Base-by-base conservation (phyloP, 2,329 filamentous ascomycete species). In the Penicillium sp. region DNA sequence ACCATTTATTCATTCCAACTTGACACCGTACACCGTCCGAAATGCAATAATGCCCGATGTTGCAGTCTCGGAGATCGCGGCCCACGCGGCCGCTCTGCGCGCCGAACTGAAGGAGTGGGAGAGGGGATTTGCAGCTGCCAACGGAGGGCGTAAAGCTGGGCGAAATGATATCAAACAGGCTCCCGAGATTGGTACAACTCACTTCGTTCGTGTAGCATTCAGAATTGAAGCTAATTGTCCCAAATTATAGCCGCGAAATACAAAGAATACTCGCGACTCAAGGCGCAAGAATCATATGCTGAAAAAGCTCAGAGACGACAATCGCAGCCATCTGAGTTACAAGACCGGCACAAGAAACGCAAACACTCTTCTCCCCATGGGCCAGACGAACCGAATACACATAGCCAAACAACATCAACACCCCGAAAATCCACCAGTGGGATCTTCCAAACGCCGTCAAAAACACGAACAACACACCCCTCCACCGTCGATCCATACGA, bases 31-130 rank as follows among this genome's bases (percentile, higher is more conserved):
- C 21, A 49, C 23, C 23, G 47, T 53, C 19, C 49, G 60, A 56
- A 56, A 70, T 74, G 68, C 66, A 65, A 74, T 66, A 61, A 76
- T 76, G 70, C 67, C 71, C 17, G 66, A 63, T 45, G 64, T 65
- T 19, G 60, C 59, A 49, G 65, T 65, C 48, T 68, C 66, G 5
- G 75, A 76, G 41, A 64, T 70, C 21, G 64, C 68, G 7, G 61
- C 62, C 0, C 67, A 73, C 59, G 73, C 76, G 44, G 66, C 72
- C 26, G 66, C 66, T 46, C 68, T 83, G 19, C 80, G 81, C 29
- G 70, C 73, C 5, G 76, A 80, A 64, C 65, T 84, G 47, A 84
- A 83, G 64, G 74, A 78, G 61, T 84, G 80, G 77, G 82, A 84
- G 68, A 74, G 78, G 50, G 72, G 72, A 0, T 83, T 83, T 65